Base-by-base conservation (phyloP, 352 stramenopile genomes). In the Phytophthora sansomeana region DNA sequence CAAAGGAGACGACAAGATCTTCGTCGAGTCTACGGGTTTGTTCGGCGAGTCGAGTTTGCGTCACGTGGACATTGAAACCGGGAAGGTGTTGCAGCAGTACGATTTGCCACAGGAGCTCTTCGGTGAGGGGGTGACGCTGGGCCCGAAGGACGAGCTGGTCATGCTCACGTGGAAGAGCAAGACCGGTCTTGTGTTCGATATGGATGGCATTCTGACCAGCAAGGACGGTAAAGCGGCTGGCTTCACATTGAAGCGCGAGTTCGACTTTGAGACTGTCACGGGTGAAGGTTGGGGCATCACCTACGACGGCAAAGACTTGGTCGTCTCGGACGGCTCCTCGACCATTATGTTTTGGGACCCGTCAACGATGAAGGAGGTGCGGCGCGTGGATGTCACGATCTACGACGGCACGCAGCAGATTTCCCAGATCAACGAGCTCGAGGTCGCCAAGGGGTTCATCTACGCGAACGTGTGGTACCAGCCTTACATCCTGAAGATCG, bases 381-480 rank as follows among this genome's bases (percentile, higher is more conserved):
- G 89, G 2, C 89, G 81, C 28, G 65, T 98, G 6, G 78, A 86
- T 1, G 83, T 94, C 19, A 84, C 58, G 21, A 87, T 80, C 33
- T 66, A 76, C 6, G 55, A 62, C n/a, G 70, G 70, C 13, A 60
- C 56, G 6, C 66, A 85, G 48, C 50, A 68, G 32, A 65, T 97
- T 41, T 50, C 67, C n/a, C 58, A 93, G 39, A 67, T 99, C 30
- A 99, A 99, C 67, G 96, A 99, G 69, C 80, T 99, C 17, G 96
- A 99, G 72, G 87, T 85, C 44, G 96, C 91, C 41, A 92, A 97
- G 42, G 94, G 94, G 14, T 90, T 90, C 46, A 89, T 99, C 51
- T 96, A 98, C 58, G 95, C 92, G 17, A 99, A 99, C 77, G 87
- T 99, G 58, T 99, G 96, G 96, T 97, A 96, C 73, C 72, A 95